Percentiles rank a stretch among this genome's conserved stretches.
phyloP scores from a whole-genome alignment of 2,329 filamentous ascomycete genomes.

The Rhexocercosporidium sp. region DNA sequence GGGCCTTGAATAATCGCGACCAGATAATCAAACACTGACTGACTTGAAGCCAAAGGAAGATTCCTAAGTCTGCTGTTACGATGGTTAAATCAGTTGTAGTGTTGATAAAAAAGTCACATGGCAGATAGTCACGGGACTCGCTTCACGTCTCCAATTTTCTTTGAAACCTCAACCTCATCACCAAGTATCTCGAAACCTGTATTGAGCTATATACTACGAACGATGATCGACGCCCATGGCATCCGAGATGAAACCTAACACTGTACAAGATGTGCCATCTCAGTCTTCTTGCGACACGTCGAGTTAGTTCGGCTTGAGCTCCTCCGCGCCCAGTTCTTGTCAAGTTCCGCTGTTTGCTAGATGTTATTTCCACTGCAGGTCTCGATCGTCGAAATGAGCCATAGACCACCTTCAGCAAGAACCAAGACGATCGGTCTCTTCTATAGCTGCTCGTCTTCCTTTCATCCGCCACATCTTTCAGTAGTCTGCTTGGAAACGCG shows the following conservation, averaged over 20 bases:
- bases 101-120: neutral
- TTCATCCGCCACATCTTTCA: neutral
- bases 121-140: neutral
- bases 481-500: neutral
- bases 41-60: too few species aligned
- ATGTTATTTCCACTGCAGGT: neutral
- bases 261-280: constrained; percentile 11
- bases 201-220: neutral
- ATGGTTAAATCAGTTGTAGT: too few species aligned
- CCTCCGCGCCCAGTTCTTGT: neutral
- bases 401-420: neutral
- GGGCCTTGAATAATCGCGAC: too few species aligned
- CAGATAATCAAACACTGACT: too few species aligned
- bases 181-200: neutral
- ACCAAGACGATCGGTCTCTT: neutral
- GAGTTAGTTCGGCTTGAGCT: neutral
- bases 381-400: neutral
- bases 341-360: neutral
- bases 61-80: too few species aligned
- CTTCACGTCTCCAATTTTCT: neutral
- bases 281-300: neutral
- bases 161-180: neutral
- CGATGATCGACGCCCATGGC: neutral
- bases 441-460: neutral
- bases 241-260: constrained; percentile 25